Conservation (phyloP, 2,329 filamentous ascomycete genomes). For the Trichoderma sp. region DNA sequence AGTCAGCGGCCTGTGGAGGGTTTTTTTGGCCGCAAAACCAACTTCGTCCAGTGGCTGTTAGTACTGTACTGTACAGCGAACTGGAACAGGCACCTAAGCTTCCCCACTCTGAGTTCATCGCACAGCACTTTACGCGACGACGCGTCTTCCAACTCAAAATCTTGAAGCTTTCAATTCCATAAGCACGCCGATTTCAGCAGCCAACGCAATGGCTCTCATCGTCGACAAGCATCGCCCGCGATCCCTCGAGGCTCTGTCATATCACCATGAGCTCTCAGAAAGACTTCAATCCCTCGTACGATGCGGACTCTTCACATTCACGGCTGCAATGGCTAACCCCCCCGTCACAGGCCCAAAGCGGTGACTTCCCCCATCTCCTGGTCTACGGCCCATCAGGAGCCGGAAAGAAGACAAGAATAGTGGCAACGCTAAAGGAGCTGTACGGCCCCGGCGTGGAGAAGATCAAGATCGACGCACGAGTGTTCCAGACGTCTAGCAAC, state of each 20-base stretch:
- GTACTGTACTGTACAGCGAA: no score
- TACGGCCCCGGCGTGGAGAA: conserved; percentile 98
- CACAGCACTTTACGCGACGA: conserved; percentile 39
- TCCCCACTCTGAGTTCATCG: conserved; percentile 8
- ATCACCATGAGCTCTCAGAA: conserved; percentile 84
- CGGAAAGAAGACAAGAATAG: conserved; percentile 95
- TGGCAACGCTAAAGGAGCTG: conserved; percentile 90
- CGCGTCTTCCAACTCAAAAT: conserved; percentile 29
- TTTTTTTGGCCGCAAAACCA: background rate
- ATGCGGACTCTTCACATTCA: background rate
- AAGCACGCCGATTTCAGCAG: conserved; percentile 9
- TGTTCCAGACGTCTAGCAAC: conserved; percentile 93
- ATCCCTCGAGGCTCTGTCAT: conserved; percentile 74
- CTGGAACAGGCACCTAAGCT: background rate
- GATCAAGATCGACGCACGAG: conserved; percentile 97
- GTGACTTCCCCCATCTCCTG: conserved; percentile 95
- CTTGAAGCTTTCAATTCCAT: background rate
- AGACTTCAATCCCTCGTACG: conserved; percentile 80
- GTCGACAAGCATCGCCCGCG: conserved; percentile 71
- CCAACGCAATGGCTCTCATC: conserved; percentile 58
- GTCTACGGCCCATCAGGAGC: conserved; percentile 96
- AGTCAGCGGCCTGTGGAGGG: background rate
- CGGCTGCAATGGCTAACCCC: background rate
- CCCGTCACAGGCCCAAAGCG: conserved; percentile 76
- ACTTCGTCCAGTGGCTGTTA: background rate